Evolutionary conservation across 164 flowering plant genomes (phyloP), one percentile per base, ranked within the genome.

Genomic region (Stephania japonica): DNA sequence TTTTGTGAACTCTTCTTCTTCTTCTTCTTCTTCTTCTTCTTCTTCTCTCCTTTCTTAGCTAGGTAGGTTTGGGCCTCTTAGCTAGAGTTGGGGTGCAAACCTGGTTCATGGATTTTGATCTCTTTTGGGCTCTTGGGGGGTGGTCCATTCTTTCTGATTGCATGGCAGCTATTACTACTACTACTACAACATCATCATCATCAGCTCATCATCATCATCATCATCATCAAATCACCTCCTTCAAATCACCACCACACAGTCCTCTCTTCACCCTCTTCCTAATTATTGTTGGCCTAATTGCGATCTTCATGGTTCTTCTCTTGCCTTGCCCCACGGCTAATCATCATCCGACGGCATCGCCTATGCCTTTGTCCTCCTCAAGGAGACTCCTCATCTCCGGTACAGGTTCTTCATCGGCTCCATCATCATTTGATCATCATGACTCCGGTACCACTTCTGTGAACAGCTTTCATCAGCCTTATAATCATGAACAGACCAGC

Each of bases 101-200:
- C 78, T 84, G 87, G 91, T 91, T 89, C 78, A 91, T 91, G 97
- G 94, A 88, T 88, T 85, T 86, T 88, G 93, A 87, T 84, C 86
- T 85, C 87, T 84, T 83, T 79, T 85, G 88, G 86, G 72, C 78
- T 84, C 80, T 86, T 83, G 90, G 93, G 90, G 93, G 92, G 90
- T 79, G 78, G 85, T 77, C 77, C 76, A 61, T 87, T 75, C 65
- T 74, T 78, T 74, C 80, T 69, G 77, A 79, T 87, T 89, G 93
- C 89, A 91, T 91, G 97, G 97, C 92, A 47, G 14, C 53, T 12
- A 9, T 14, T 47, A 9, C 53, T 47, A 47, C 11, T 47, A 47
- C 53, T 47, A 47, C 53, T 47, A 47, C 53, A 47, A 9, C 84
- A 42, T 19, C 84, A 50, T 10, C 62, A 63, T 73, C 73, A 19